These are phyloP conservation scores for Cercophora sp. DNA, from an alignment of 495 filamentous ascomycete genomes.

Conservation along the genomic window DNA sequence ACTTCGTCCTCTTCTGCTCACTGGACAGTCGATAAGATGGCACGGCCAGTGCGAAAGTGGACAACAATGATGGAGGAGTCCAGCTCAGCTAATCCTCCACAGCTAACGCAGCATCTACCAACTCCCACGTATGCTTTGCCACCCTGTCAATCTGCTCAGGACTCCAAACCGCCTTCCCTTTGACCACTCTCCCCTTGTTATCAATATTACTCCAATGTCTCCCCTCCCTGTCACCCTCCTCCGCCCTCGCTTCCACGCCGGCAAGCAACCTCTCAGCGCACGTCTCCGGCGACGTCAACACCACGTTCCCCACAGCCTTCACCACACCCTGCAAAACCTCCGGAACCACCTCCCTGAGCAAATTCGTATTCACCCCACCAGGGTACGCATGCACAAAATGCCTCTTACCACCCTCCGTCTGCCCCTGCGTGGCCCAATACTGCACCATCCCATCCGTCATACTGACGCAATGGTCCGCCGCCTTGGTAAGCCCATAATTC, in stretches of 20 bases:
- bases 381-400: slow-evolving; percentile 24
- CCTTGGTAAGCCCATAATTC: slow-evolving; percentile 12
- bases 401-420: too few species aligned
- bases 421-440: slow-evolving; percentile 17
- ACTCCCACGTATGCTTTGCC: slow-evolving; percentile 13
- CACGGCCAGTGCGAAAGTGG: too few species aligned
- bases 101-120: slow-evolving; percentile 12
- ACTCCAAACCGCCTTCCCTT: slow-evolving; percentile 16
- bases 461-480: slow-evolving; percentile 18
- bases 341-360: slow-evolving; percentile 10
- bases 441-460: slow-evolving; percentile 24
- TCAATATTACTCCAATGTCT: slow-evolving; percentile 23
- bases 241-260: slow-evolving; percentile 2
- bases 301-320: not conserved
- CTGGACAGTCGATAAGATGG: too few species aligned
- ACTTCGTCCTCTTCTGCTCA: too few species aligned
- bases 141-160: slow-evolving; percentile 15
- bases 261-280: slow-evolving; percentile 18
- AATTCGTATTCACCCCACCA: slow-evolving; percentile 15
- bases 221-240: slow-evolving; percentile 2
- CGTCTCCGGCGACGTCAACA: slow-evolving; percentile 12
- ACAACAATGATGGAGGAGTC: too few species aligned
- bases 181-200: slow-evolving; percentile 14
- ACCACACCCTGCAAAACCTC: slow-evolving; percentile 10
- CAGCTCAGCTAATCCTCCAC: too few species aligned